Base-by-base conservation (phyloP, 257 asterid species). In the Paraleonurus japonicus region DNA sequence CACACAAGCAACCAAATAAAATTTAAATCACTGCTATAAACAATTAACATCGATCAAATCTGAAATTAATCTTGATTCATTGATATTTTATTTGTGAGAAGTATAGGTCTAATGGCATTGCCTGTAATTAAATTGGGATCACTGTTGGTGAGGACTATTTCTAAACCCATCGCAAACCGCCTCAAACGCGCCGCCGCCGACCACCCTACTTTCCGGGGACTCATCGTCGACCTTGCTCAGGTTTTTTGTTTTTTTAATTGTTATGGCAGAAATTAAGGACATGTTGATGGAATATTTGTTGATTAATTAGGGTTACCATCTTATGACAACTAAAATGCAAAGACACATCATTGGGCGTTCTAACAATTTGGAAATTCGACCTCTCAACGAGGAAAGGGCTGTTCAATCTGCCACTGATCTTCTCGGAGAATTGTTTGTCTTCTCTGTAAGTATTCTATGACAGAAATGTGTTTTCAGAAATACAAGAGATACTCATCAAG, bases 161-260 rank as follows among this genome's bases (percentile, higher is more conserved):
- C 73, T 0, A 32, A 12, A 50, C 73, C 73, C 53, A 32, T 68
- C 64, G 64, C 53, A 64, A 13, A 24, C 27, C 50, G 53, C 64
- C 53, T 68, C 64, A 68, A 68, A 35, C 20, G 13, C 37, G 63
- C 63, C 22, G 73, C 64, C 53, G 53, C 28, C 64, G 20, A 51
- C 64, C 51, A 68, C 73, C 73, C 73, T 33, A 20, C 4, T 15
- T 68, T 68, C 32, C 73, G 73, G 10, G 9, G 64, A 35, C 64
- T 53, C 64, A 68, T 68, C 64, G 1, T 68, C 73, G 48, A 68
- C 1, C 73, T 68, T 17, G 73, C 73, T 68, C 73, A 68, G 73
- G 73, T 68, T 35, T 17, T n/a, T 59, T 15, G 2, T 27, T 33
- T 33, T 35, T 35, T 7, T 7, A 7, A n/a, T n/a, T n/a, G n/a